Evolutionary conservation across 345 rosid genomes (phyloP).

Genomic region (Aquilaria yunnanensis): DNA sequence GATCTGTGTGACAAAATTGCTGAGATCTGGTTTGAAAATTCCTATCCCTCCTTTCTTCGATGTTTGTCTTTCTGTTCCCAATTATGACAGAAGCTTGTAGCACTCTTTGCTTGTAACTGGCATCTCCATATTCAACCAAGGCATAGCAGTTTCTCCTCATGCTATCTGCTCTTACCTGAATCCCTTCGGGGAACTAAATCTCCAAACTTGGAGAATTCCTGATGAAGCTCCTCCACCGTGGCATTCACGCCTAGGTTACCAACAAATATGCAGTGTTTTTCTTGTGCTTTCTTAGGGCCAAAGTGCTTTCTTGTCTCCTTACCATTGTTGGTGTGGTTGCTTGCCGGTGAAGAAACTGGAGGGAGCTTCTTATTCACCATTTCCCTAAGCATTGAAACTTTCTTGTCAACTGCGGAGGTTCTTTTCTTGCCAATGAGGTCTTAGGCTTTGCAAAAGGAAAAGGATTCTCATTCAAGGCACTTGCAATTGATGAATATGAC

Average conservation of each 20-base stretch:
- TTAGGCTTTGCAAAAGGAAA: not conserved
- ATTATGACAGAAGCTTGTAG: conserved; percentile 2
- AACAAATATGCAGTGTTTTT: not conserved
- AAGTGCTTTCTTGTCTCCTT: too few species aligned
- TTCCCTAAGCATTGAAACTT: not conserved
- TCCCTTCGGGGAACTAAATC: not conserved
- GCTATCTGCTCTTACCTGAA: not conserved
- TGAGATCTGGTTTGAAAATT: not conserved
- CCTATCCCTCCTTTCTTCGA: not conserved
- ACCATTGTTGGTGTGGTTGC: too few species aligned
- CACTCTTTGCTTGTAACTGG: not conserved
- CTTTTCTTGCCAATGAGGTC: not conserved
- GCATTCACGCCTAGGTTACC: not conserved
- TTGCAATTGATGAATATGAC: not conserved
- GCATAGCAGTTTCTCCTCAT: not conserved
- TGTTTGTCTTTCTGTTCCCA: not conserved
- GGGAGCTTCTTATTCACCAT: not conserved
- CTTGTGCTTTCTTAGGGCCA: too few species aligned
- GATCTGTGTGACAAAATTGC: too few species aligned
- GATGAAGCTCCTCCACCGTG: not conserved
- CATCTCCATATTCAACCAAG: conserved; percentile 2
- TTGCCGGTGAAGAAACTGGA: too few species aligned
- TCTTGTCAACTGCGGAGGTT: not conserved
- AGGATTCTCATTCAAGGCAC: not conserved
- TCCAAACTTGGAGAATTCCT: conserved; percentile 3